Conservation (phyloP, 2,329 filamentous ascomycete species). For the Aspergillus hortae region DNA sequence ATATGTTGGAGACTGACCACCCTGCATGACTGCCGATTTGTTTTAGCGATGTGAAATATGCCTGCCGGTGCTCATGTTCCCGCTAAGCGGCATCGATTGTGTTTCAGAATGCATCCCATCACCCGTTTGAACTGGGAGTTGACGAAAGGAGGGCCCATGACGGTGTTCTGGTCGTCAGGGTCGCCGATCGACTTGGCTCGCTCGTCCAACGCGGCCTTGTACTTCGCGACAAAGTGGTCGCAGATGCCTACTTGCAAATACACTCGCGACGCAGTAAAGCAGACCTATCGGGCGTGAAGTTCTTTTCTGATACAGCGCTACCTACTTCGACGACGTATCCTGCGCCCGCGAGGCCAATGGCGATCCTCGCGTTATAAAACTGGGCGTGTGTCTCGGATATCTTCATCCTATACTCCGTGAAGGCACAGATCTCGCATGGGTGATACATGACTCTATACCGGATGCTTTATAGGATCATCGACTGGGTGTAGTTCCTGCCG, state of each 20-base stretch:
- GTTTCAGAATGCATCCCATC: neutral
- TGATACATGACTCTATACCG: too few species aligned
- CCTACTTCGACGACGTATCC: slow-evolving; percentile 3
- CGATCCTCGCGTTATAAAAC: too few species aligned
- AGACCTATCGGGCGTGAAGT: slow-evolving; percentile 18
- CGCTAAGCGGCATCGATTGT: neutral
- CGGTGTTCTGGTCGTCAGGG: neutral
- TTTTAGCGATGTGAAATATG: too few species aligned
- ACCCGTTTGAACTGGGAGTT: slow-evolving; percentile 2
- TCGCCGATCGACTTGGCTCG: slow-evolving; percentile 1
- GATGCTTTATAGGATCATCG: too few species aligned
- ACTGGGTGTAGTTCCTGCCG: too few species aligned
- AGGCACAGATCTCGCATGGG: too few species aligned
- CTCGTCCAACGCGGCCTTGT: neutral
- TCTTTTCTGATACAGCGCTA: neutral
- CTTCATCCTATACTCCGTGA: too few species aligned
- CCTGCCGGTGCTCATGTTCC: too few species aligned
- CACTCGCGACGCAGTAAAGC: slow-evolving; percentile 28
- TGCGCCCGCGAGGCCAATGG: slow-evolving; percentile 3
- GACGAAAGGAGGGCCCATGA: slow-evolving; percentile 3
- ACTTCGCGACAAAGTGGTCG: neutral
- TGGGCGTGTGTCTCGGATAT: too few species aligned
- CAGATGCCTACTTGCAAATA: slow-evolving; percentile 29
- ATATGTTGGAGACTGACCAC: neutral
- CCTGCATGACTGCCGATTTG: too few species aligned